These are phyloP conservation scores for Saturnispora besseyi DNA, from an alignment of 805 yeast species.

Conservation along the genomic window DNA sequence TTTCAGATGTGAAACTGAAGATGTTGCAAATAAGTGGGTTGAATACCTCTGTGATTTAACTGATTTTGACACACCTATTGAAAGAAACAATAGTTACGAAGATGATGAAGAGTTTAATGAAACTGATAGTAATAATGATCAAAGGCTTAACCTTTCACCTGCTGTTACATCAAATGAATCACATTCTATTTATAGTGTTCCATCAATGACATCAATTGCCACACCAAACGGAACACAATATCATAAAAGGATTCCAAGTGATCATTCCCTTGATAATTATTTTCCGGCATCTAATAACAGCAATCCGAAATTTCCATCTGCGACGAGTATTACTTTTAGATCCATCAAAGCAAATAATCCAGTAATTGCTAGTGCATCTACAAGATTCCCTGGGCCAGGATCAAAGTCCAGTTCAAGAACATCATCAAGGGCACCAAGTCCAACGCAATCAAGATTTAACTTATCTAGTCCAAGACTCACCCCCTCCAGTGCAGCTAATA, in stretches of 20 bases:
- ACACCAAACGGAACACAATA: background rate
- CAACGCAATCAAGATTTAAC: conserved; percentile 1
- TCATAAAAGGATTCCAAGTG: conserved; percentile 3
- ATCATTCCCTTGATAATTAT: conserved; percentile 8
- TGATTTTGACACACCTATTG: conserved; percentile 36
- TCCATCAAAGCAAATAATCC: conserved; percentile 2
- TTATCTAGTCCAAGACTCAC: background rate
- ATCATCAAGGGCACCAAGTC: conserved; percentile 12
- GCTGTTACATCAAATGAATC: background rate
- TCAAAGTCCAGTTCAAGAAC: conserved; percentile 9
- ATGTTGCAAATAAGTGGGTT: conserved; percentile 44
- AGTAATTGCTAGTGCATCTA: background rate
- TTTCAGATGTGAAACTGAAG: conserved; percentile 37
- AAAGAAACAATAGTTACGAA: conserved; percentile 41
- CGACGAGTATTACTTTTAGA: background rate
- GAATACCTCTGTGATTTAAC: conserved; percentile 46
- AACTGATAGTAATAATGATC: background rate
- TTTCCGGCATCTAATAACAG: conserved; percentile 2
- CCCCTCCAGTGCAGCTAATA: background rate
- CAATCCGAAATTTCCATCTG: background rate
- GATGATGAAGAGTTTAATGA: conserved; percentile 10
- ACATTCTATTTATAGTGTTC: conserved; percentile 2
- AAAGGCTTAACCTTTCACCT: background rate
- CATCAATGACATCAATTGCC: conserved; percentile 1
- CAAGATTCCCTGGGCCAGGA: conserved; percentile 6